These are phyloP conservation scores for Lentithecium fluviatile DNA, from an alignment of 495 filamentous ascomycete species.

Conservation along the genomic window DNA sequence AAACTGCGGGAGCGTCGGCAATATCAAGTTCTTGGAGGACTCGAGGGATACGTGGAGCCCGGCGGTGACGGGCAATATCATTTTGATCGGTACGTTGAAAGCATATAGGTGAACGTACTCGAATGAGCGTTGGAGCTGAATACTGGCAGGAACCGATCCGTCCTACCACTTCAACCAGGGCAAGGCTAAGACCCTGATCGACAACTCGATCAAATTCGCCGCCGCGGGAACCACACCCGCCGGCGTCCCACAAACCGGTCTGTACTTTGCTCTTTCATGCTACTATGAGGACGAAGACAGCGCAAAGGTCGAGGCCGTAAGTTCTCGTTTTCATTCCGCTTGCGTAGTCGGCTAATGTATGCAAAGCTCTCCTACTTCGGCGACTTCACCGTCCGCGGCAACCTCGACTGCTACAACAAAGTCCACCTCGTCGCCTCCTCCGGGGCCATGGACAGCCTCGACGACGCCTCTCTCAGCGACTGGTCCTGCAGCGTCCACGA, in stretches of 20 bases:
- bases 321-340: background rate
- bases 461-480: constrained; percentile 46
- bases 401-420: constrained; percentile 42
- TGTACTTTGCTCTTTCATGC: constrained; percentile 46
- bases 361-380: constrained; percentile 49
- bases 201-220: constrained; percentile 45
- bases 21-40: constrained; percentile 31
- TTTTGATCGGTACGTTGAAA: constrained; percentile 40
- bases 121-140: background rate
- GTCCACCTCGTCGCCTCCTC: constrained; percentile 50
- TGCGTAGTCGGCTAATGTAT: no score
- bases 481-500: constrained; percentile 55
- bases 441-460: constrained; percentile 43
- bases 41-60: constrained; percentile 44
- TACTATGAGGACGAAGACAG: constrained; percentile 38
- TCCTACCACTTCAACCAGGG: constrained; percentile 35
- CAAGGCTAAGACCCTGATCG: constrained; percentile 43
- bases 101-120: background rate
- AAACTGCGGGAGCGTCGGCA: constrained; percentile 9
- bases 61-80: constrained; percentile 45
- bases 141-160: constrained; percentile 43
- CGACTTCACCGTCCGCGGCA: constrained; percentile 36
- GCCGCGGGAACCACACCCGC: constrained; percentile 35
- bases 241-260: constrained; percentile 38
- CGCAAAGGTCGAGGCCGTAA: constrained; percentile 41